Evolutionary conservation across 805 yeast genomes (phyloP).

Genomic region (Kluyveromyces siamensis): DNA sequence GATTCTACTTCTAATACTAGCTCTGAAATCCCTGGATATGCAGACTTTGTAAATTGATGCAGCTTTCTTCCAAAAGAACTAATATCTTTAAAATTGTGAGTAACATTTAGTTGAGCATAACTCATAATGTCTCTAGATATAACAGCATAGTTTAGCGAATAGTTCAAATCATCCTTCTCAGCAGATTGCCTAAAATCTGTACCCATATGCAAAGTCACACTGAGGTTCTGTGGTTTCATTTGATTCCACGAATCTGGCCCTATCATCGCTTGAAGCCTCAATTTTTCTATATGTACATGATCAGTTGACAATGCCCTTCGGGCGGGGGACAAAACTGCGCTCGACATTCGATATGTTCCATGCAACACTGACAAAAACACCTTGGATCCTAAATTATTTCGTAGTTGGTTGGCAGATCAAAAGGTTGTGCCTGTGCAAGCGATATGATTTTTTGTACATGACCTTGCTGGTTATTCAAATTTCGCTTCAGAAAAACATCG

Average conservation of each 20-base stretch:
- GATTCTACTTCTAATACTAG: conserved; percentile 14
- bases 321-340: not conserved
- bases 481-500: not conserved
- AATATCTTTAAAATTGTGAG: conserved; percentile 29
- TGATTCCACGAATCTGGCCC: conserved; percentile 74
- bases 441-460: too few species aligned
- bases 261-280: conserved; percentile 52
- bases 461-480: not conserved
- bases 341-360: not conserved
- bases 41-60: conserved; percentile 34
- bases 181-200: conserved; percentile 72
- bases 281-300: conserved; percentile 39
- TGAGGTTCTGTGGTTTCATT: conserved; percentile 56
- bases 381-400: not conserved
- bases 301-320: conserved; percentile 11
- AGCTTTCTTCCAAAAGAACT: conserved; percentile 39
- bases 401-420: not conserved
- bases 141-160: conserved; percentile 84
- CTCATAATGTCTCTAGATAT: conserved; percentile 57
- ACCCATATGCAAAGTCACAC: conserved; percentile 46
- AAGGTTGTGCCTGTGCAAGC: too few species aligned
- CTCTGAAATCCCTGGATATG: conserved; percentile 15
- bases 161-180: conserved; percentile 66
- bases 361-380: not conserved
- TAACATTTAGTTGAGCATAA: conserved; percentile 34